Evolutionary conservation across 768 basidiomycete species (phyloP), one percentile per base, ranked within the genome.

Genomic region (Lactifluus subvellereus): DNA sequence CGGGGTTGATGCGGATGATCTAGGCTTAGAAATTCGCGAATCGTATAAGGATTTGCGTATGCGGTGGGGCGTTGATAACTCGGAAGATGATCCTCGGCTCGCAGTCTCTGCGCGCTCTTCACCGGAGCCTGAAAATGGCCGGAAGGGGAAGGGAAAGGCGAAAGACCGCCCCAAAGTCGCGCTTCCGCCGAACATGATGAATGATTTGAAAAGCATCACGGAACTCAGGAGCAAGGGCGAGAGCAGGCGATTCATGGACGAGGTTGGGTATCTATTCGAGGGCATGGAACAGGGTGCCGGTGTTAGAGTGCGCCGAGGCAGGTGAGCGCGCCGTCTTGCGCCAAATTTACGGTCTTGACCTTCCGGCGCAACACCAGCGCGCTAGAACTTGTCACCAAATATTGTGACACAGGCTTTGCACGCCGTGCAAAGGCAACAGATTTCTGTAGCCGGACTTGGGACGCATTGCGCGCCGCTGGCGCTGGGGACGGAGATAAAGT

Each of bases 261-360:
- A 92, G 69, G 82, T 91, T 3, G 91, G 91, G 0, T 94, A 92
- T 73, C 74, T 93, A 5, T 88, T 92, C 64, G 91, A 94, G 72
- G 89, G 91, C 0, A 80, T 93, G 73, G 82, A 84, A 32, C 67
- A 72, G 10, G 76, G 76, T 16, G 80, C 78, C 16, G 77, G 79
- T 10, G 68, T 84, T 51, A 78, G 81, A 2, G 77, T 92, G 30
- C 79, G 85, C 54, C 79, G 89, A 66, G 82, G 86, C 11, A 92
- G 88, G 90, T 88, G 61, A 33, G 74, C 57, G 27, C 47, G 30
- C 45, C 60, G 60, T 33, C 38, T 16, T 27, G 8, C 27, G 58
- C 50, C 18, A 27, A 47, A 35, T 20, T 33, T 27, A 1, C 13
- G 38, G 43, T 37, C 20, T 51, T 50, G 27, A 64, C 63, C n/a